Evolutionary conservation across 1,139 yeast genomes (phyloP), one percentile per base, ranked within the genome.

Genomic region (Kodamaea ohmeri): DNA sequence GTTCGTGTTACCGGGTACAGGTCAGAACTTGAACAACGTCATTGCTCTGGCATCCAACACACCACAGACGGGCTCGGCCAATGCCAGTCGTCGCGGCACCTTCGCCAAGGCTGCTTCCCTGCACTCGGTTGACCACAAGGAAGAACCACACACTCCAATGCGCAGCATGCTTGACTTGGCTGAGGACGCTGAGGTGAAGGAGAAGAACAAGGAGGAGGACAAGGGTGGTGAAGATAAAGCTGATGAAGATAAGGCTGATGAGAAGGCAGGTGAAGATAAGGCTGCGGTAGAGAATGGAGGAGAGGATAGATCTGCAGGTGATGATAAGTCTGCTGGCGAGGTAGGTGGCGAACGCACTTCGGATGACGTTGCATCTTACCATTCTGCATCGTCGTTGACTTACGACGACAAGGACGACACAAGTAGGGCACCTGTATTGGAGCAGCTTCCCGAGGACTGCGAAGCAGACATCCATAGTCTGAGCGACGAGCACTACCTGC

Each of bases 111-210:
- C 16, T 25, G 33, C 30, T n/a, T 37, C 41, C 4, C 33, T 18
- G 14, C 36, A 34, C 8, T 37, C 33, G 18, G 42, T 22, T 35
- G 40, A 47, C 16, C 48, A 48, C 26, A 55, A 50, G n/a, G 58
- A 52, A 7, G 60, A 49, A 3, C 36, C 51, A 6, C 60, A 53
- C 39, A 56, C 66, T 1, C 63, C 67, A 1, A 48, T 67, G 29
- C 55, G 66, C 43, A 65, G 72, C 41, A 70, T 70, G 75, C 57
- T 70, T 42, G 73, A 70, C 45, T 52, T 68, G 42, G 52, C 47
- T 2, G 55, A 28, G 16, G 20, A 26, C 32, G 4, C 17, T 26
- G 32, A 28, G 37, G 31, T 6, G 27, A 18, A 6, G 20, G 17
- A 11, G 13, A 22, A 17, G 19, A 24, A 21, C 19, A 39, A 34